Evolutionary conservation across 768 basidiomycete genomes (phyloP).

Genomic region (Cantharellus cinnabarinus): DNA sequence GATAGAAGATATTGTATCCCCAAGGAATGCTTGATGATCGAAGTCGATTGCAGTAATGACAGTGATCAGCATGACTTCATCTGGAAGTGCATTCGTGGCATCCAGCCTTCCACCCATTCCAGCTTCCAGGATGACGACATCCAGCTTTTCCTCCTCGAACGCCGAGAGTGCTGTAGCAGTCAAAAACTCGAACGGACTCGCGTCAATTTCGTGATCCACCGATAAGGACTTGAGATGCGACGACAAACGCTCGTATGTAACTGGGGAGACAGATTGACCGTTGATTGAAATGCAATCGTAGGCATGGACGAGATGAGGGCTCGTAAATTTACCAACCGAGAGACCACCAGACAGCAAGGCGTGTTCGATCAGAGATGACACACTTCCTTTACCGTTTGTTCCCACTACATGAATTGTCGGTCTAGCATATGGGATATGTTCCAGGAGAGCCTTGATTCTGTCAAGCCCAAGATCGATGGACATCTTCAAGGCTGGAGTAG

Average conservation of each 20-base stretch:
- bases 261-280: constrained; percentile 27
- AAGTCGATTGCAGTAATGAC: constrained; percentile 73
- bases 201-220: constrained; percentile 22
- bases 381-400: constrained; percentile 95
- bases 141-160: constrained; percentile 51
- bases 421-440: constrained; percentile 37
- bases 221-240: constrained; percentile 30
- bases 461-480: constrained; percentile 44
- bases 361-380: constrained; percentile 62
- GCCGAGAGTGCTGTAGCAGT: constrained; percentile 60
- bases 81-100: constrained; percentile 79
- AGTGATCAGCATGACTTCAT: constrained; percentile 48
- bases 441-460: constrained; percentile 33
- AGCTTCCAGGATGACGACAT: constrained; percentile 75
- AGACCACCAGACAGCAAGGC: constrained; percentile 38
- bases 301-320: constrained; percentile 67
- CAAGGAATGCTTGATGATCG: constrained; percentile 85
- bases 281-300: constrained; percentile 60
- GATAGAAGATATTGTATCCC: constrained; percentile 51
- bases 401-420: constrained; percentile 86
- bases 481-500: background rate
- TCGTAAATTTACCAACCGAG: constrained; percentile 72
- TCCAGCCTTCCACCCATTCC: constrained; percentile 88
- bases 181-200: constrained; percentile 68
- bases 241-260: constrained; percentile 28